A percentile compares a stretch with the other conserved stretches of the same genome.
Conservation (phyloP, 192 early-diverging fungal species). For the Gonapodya prolifera region DNA sequence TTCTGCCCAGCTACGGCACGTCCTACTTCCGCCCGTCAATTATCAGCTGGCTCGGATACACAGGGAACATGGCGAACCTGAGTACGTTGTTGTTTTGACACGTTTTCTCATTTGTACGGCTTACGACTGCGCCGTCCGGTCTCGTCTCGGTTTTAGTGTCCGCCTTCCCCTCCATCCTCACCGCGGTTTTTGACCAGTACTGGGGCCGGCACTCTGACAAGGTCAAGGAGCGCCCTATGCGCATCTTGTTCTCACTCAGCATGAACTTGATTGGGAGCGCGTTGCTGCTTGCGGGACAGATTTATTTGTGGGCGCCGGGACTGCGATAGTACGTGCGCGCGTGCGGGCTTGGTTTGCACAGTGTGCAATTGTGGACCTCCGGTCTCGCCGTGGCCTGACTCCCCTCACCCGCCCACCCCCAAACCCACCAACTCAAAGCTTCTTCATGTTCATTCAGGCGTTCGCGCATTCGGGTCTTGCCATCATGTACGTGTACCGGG, state of each 20-base stretch:
- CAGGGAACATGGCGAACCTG: background rate
- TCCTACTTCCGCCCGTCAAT: background rate
- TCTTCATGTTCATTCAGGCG: background rate
- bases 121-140: background rate
- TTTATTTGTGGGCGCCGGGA: background rate
- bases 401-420: no score
- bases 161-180: background rate
- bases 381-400: no score
- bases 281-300: background rate
- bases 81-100: background rate
- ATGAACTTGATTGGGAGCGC: background rate
- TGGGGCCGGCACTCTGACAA: slow-evolving; percentile 3
- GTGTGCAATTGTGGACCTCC: background rate
- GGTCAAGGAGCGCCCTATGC: background rate
- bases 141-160: background rate
- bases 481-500: background rate
- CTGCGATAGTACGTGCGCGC: background rate
- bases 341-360: background rate
- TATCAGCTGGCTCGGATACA: background rate
- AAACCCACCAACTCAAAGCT: no score
- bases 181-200: background rate
- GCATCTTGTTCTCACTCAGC: background rate
- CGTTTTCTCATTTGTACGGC: background rate
- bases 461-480: background rate
- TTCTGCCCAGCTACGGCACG: background rate